Base-by-base conservation (phyloP, 2,329 filamentous ascomycete species). In the Aureobasidium lini region DNA sequence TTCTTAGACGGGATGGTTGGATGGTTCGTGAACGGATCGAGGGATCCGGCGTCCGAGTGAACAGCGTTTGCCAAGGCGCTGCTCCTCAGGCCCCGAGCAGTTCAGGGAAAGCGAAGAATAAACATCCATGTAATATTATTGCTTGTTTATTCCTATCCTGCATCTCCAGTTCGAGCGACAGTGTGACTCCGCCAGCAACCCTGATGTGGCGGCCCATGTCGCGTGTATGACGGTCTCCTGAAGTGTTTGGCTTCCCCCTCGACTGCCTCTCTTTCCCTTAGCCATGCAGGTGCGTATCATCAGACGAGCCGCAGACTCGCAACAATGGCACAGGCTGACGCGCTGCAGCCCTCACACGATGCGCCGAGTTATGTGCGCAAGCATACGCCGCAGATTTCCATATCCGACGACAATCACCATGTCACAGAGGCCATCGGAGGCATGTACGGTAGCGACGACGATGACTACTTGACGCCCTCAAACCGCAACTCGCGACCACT, bases 371-470 rank as follows among this genome's bases (percentile, higher is more conserved):
- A 54, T 34, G 52, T 56, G 63, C 77, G 80, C 68, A 81, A 81
- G 65, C 84, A 86, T 75, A 76, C 75, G 65, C 78, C 83, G 63
- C 81, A 85, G 66, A 76, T 86, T 62, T 85, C 83, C 66, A 86
- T 95, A 72, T 94, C 89, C 73, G 91, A 96, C 75, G 88, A 92
- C 62, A 90, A 83, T 75, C 90, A 96, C 76, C 92, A 96, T 82
- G 90, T 96, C 71, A 96, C 91, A 60, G 92, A 96, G 73, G 88
- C 90, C 61, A 95, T 96, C 73, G 90, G 90, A 56, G 91, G 91
- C 67, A 83, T 95, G 75, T 96, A 96, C 75, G 89, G 88, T 68
- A 61, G 48, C 46, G 57, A 52, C 48, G 48, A 52, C 34, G 83
- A 89, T 67, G 75, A 81, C 66, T 75, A 70, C 62, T 58, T 62